Conservation (phyloP, 768 basidiomycete species). For the Grammothele lineata region DNA sequence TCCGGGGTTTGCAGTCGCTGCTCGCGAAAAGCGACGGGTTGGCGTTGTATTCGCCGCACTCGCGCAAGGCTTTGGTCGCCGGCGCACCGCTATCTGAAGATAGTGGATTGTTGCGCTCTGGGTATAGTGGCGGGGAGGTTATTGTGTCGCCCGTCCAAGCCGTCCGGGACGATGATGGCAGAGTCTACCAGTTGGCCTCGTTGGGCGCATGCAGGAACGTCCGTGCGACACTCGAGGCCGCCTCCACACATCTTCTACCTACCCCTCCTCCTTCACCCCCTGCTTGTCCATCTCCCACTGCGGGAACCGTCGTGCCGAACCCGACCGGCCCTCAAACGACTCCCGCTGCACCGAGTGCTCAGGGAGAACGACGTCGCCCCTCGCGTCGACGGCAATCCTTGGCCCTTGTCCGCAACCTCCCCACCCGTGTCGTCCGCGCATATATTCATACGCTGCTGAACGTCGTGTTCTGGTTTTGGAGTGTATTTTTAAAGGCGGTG, state of each 20-base stretch:
- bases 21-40: not conserved
- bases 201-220: constrained; percentile 11
- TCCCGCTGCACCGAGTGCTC: not conserved
- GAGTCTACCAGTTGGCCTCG: constrained; percentile 4
- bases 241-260: constrained; percentile 7
- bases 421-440: constrained; percentile 10
- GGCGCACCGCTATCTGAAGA: not conserved
- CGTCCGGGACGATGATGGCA: constrained; percentile 1
- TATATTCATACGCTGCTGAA: constrained; percentile 9
- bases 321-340: too few relatives aligned
- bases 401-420: constrained; percentile 5
- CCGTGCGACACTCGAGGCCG: not conserved
- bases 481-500: constrained; percentile 3
- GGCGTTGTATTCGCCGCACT: not conserved
- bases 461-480: constrained; percentile 16
- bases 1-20: not conserved
- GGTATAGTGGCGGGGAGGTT: constrained; percentile 9
- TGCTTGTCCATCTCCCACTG: not conserved
- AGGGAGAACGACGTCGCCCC: too few relatives aligned
- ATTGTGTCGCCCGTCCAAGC: constrained; percentile 12
- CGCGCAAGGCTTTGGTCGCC: not conserved
- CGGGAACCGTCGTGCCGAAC: too few relatives aligned
- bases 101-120: not conserved
- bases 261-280: constrained; percentile 25
- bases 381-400: not conserved